Evolutionary conservation across 1,139 yeast species (phyloP), one percentile per base, ranked within the genome.

Genomic region (Suhomyces coccinellae): DNA sequence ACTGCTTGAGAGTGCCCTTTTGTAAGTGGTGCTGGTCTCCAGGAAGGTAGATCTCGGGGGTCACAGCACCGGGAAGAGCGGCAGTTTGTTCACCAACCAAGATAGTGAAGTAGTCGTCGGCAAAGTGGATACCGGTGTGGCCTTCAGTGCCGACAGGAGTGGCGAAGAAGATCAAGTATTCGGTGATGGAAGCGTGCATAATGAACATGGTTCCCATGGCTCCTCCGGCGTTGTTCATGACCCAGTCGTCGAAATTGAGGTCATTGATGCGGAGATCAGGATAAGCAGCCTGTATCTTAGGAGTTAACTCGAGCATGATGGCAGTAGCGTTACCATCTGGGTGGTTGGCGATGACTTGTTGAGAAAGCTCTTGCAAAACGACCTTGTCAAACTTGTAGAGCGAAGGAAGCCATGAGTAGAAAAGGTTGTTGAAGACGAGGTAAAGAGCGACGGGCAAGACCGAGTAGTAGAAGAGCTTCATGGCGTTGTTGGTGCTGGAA

Each of bases 181-280:
- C 99, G 8, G 95, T 75, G 58, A 95, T 75, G n/a, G 98, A 91
- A 12, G 98, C 97, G 65, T 95, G 99, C 54, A 93, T 73, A 51
- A 95, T 88, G 57, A 88, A 79, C 98, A 93, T 91, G 47, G 90
- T 82, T 24, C 99, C 99, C 99, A 93, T 93, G 45, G 99, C 98
- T 54, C 97, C 96, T 45, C 99, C 99, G 8, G 99, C 99, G 59
- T 89, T 90, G 77, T 91, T 93, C 79, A 84, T 91, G 43, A 93
- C 84, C 98, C 98, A 93, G 56, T 90, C 93, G 41, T 87, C 85
- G 46, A 76, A 75, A 60, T 83, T 80, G 56, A 85, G 73, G 50
- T 80, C 82, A 62, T 86, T 87, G 65, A 90, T 79, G 13, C 43
- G 41, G 53, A 78, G 62, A 20, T 81, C 80, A 1, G 79, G 77